A percentile compares a stretch with the other conserved stretches of the same genome.
Conservation (phyloP, 163 green algal genomes). For the Chlamydomonas reinhardtii region DNA sequence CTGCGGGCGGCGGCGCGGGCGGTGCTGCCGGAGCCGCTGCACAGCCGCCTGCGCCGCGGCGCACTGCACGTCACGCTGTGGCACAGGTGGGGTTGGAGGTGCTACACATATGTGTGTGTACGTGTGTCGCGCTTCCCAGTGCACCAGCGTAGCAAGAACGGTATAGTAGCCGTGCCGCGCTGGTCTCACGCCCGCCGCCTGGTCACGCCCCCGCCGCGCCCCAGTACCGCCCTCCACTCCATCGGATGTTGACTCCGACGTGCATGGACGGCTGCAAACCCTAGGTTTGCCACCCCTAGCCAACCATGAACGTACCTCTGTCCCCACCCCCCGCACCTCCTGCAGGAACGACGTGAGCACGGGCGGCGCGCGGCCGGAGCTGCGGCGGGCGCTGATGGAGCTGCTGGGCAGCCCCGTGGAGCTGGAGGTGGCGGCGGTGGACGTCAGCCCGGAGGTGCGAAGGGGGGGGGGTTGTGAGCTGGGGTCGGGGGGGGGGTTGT, state of each 20-base stretch:
- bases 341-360: slow-evolving; percentile 31
- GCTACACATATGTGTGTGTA: not conserved
- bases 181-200: no score
- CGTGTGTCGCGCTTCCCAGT: no score
- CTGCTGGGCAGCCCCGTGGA: slow-evolving; percentile 48
- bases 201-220: no score
- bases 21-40: slow-evolving; percentile 33
- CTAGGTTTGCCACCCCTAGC: no score
- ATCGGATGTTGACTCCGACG: no score
- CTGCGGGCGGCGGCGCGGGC: slow-evolving; percentile 31
- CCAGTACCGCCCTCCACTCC: no score
- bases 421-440: slow-evolving; percentile 53
- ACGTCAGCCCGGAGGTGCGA: slow-evolving; percentile 41
- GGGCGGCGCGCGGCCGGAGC: not conserved
- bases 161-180: no score
- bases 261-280: no score
- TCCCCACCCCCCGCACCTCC: not conserved
- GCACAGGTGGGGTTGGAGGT: slow-evolving; percentile 34
- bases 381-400: slow-evolving; percentile 37
- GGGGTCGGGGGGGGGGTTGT: no score
- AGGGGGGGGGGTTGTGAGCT: not conserved
- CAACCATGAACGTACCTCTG: no score
- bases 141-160: no score
- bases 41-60: slow-evolving; percentile 14
- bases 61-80: slow-evolving; percentile 63